These are phyloP conservation scores for Agmasoma carcini DNA, from an alignment of 371 early-diverging fungal species.

Conservation along the genomic window DNA sequence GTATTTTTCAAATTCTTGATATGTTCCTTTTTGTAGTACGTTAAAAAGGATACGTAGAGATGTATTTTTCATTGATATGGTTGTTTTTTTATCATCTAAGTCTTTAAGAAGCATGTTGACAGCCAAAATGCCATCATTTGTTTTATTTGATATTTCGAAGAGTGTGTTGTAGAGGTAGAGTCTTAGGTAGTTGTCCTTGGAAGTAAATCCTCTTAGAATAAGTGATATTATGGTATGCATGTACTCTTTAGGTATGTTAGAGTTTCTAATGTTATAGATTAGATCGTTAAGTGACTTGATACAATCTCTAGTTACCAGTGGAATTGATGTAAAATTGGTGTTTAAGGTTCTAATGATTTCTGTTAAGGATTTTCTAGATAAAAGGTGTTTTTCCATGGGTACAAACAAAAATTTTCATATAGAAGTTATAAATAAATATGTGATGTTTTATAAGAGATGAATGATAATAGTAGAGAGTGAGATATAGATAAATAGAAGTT, in stretches of 20 bases:
- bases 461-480: no score
- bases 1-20: conserved; percentile 48
- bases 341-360: neutral
- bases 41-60: conserved; percentile 40
- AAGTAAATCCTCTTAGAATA: conserved; percentile 43
- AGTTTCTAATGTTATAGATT: conserved; percentile 27
- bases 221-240: conserved; percentile 38
- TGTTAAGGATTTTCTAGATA: no score
- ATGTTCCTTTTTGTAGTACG: conserved; percentile 46
- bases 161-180: conserved; percentile 27
- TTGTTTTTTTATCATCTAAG: conserved; percentile 17
- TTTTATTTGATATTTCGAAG: conserved; percentile 19
- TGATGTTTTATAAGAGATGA: no score
- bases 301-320: conserved; percentile 41
- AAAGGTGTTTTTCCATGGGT: no score
- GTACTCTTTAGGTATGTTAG: conserved; percentile 19
- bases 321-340: no score
- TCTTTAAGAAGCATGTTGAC: conserved; percentile 46
- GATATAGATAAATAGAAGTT: no score
- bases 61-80: conserved; percentile 22
- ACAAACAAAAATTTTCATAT: no score
- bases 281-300: conserved; percentile 38
- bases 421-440: no score
- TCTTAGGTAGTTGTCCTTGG: conserved; percentile 46
- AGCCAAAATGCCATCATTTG: conserved; percentile 40